phyloP scores from a whole-genome alignment of 805 yeast genomes.

The Monosporozyma yasuniensis region DNA sequence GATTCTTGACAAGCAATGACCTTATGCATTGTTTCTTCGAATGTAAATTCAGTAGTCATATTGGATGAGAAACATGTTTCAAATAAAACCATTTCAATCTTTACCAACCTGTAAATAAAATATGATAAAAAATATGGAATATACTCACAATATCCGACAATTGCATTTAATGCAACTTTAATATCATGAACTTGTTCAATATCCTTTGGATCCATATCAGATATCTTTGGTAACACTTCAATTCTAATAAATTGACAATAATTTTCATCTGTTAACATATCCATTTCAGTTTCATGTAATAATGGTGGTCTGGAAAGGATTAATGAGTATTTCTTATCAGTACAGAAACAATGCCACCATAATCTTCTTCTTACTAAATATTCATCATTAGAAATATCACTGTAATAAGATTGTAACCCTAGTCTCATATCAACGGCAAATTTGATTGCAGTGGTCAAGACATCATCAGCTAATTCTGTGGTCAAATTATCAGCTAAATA shows the following conservation, averaged over 20 bases:
- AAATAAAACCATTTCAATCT: constrained; percentile 13
- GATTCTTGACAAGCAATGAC: constrained; percentile 11
- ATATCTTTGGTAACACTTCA: constrained; percentile 6
- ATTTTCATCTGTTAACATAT: constrained; percentile 16
- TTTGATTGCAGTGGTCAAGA: constrained; percentile 40
- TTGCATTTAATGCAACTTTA: constrained; percentile 11
- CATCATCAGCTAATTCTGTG: constrained; percentile 35
- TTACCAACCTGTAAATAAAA: constrained; percentile 11
- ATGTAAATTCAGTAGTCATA: constrained; percentile 12
- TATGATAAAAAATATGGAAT: constrained; percentile 19
- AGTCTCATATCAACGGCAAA: constrained; percentile 52
- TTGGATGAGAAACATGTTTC: constrained; percentile 16
- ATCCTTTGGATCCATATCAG: constrained; percentile 6
- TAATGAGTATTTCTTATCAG: constrained; percentile 18
- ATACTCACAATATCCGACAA: constrained; percentile 14
- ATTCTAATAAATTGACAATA: constrained; percentile 15
- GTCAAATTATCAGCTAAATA: constrained; percentile 31
- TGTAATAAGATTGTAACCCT: constrained; percentile 37
- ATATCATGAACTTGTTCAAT: constrained; percentile 9
- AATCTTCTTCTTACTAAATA: constrained; percentile 32
- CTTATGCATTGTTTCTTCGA: constrained; percentile 18
- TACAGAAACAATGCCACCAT: constrained; percentile 39
- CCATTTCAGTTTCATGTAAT: constrained; percentile 17
- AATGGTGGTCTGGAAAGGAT: constrained; percentile 17
- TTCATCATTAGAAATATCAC: constrained; percentile 32